Conservation (phyloP, 306 rosid genomes). For the Vachellia collinsii region DNA sequence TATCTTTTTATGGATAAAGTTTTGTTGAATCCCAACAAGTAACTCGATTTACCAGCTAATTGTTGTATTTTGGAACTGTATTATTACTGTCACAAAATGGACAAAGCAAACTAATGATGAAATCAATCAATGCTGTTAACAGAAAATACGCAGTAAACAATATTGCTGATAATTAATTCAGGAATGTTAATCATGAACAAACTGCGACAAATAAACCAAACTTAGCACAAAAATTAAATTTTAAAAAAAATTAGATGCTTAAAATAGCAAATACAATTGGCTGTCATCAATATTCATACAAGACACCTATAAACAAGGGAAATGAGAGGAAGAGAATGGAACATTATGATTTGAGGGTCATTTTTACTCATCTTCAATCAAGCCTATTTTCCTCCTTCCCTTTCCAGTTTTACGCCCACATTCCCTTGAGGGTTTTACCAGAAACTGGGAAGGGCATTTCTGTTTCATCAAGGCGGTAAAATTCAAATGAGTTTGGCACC, state of each 20-base stretch:
- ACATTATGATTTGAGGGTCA: slow-evolving; percentile 26
- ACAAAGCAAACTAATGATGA: neutral
- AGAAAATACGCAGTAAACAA: neutral
- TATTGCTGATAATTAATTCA: neutral
- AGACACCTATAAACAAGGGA: slow-evolving; percentile 47
- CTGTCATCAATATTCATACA: slow-evolving; percentile 25
- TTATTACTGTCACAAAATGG: neutral
- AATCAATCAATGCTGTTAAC: neutral
- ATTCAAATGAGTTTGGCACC: slow-evolving; percentile 27
- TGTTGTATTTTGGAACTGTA: neutral
- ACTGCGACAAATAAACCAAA: slow-evolving; percentile 38
- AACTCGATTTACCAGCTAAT: neutral
- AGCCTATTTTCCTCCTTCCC: slow-evolving; percentile 2
- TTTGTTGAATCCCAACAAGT: neutral
- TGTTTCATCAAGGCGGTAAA: slow-evolving; percentile 13
- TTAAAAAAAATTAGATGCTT: slow-evolving; percentile 17
- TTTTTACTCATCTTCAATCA: slow-evolving; percentile 30
- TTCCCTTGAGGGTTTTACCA: slow-evolving; percentile 52
- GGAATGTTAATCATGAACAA: neutral
- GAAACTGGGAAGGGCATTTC: slow-evolving; percentile 58
- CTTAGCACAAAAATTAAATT: slow-evolving; percentile 40
- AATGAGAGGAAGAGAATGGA: slow-evolving; percentile 42
- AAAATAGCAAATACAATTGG: slow-evolving; percentile 25
- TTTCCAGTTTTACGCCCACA: slow-evolving; percentile 31
- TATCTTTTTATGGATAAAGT: neutral